Evolutionary conservation across 2,329 filamentous ascomycete genomes (phyloP), one percentile per base, ranked within the genome.

Genomic region (Penicillium hordei): DNA sequence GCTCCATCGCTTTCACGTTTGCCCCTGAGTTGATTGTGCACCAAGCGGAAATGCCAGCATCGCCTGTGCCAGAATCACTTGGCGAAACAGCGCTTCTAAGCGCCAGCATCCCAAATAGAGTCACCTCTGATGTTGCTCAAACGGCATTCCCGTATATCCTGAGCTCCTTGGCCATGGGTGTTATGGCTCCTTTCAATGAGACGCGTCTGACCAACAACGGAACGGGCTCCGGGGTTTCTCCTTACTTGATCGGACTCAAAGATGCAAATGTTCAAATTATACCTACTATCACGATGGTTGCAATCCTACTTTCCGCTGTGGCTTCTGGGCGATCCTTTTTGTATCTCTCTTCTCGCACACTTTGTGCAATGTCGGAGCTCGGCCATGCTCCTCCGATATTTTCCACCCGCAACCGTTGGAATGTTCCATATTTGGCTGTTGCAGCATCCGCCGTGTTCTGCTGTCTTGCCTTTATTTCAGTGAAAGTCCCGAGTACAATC

Each of bases 271-370:
- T 91, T 60, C 75, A 76, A 7, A 80, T 84, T 13, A 80, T 91
- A 4, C 84, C 86, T 1, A 78, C 83, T 59, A 85, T 92, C 67
- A 86, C 91, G 78, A 93, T 92, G 69, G 85, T 85, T 19, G 84
- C 91, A 17, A 84, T 93, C 8, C 79, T 93, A 21, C 88, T 89
- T 0, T 90, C 89, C 5, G 90, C 92, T 4, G 83, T 92, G 60
- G 89, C 88, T 0, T 90, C 90, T 9, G 90, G 88, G 63, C 90
- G 89, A 76, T 89, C 88, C 15, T 90, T 90, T 74, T 83, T 93
- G 55, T 90, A 89, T 75, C 87, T 86, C 9, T 85, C 86, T 59
- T 87, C 84, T 62, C 86, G 87, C 44, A 85, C 87, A 48, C 78
- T 90, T 52, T 79, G 87, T 57, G 84, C 84, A 29, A 79, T 90